phyloP scores from a whole-genome alignment of 768 basidiomycete genomes.

The Mycena albidolilacea region DNA sequence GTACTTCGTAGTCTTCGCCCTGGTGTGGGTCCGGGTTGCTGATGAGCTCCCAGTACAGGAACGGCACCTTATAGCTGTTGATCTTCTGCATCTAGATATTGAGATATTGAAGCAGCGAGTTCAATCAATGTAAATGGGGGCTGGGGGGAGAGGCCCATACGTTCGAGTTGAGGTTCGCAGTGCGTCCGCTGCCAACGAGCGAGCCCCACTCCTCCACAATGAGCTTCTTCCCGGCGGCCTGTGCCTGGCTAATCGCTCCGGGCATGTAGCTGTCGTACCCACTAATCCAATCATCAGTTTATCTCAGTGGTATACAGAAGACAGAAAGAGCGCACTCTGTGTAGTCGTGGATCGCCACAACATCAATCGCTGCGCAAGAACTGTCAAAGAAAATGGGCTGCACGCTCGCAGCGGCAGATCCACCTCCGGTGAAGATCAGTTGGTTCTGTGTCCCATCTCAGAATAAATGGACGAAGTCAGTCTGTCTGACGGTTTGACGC shows the following conservation, averaged over 20 bases:
- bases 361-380: slow-evolving; percentile 48
- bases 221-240: slow-evolving; percentile 52
- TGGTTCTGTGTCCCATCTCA: slow-evolving; percentile 29
- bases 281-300: slow-evolving; percentile 5
- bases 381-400: slow-evolving; percentile 43
- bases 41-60: slow-evolving; percentile 56
- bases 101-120: slow-evolving; percentile 16
- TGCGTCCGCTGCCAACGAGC: slow-evolving; percentile 45
- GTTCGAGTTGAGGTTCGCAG: slow-evolving; percentile 46
- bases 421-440: slow-evolving; percentile 45
- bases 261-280: slow-evolving; percentile 19
- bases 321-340: slow-evolving; percentile 39
- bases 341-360: slow-evolving; percentile 56
- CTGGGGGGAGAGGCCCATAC: not conserved
- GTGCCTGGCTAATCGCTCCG: slow-evolving; percentile 46
- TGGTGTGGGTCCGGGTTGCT: slow-evolving; percentile 53
- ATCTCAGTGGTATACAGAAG: slow-evolving; percentile 18
- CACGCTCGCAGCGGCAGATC: slow-evolving; percentile 41
- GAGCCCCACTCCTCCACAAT: slow-evolving; percentile 57
- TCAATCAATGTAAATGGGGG: slow-evolving; percentile 32
- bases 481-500: not conserved
- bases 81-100: slow-evolving; percentile 39
- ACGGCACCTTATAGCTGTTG: slow-evolving; percentile 52
- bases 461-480: not conserved
- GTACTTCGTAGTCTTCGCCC: slow-evolving; percentile 45